Evolutionary conservation across 331 rosid genomes (phyloP), one percentile per base, ranked within the genome.

Genomic region (Arachis monticola): DNA sequence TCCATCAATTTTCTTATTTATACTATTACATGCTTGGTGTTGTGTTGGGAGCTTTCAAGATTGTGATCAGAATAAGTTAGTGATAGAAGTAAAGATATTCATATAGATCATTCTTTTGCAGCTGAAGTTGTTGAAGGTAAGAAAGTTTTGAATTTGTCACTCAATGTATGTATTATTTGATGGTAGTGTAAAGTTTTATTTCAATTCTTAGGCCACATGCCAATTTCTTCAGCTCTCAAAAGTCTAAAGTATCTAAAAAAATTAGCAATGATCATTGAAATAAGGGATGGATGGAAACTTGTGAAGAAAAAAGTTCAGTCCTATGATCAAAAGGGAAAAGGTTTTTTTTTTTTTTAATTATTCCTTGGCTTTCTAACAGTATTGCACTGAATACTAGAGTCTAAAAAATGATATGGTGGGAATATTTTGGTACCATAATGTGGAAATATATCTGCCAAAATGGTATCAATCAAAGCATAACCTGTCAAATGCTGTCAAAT

Each of bases 1-100:
- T 82, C 92, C 41, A 42, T 83, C 78, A 78, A 69, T 63, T 82
- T 86, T 74, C 42, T 88, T 61, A 10, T 82, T 46, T 69, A 64
- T 50, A 30, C 76, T 45, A 10, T 74, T n/a, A 60, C 80, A 48
- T 73, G 60, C 72, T 76, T 85, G 10, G 44, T 77, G 62, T 74
- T 69, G 75, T 72, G 52, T 64, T 82, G 60, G 84, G 85, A 64
- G 42, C 60, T 74, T 76, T 62, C 59, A 48, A 78, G 78, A 81
- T 63, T 31, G 8, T 82, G 70, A 68, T 45, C 12, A 57, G 79
- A 51, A 68, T 67, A 57, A n/a, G 38, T 65, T 67, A 67, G 42
- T 60, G 72, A 74, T 64, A 72, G 46, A 70, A 59, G 46, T 69
- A 70, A 50, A 65, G 62, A 67, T 65, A 52, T 83, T 78, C 79